These are phyloP conservation scores for Trichoderma sp. DNA, from an alignment of 2,329 filamentous ascomycete species.

Conservation along the genomic window DNA sequence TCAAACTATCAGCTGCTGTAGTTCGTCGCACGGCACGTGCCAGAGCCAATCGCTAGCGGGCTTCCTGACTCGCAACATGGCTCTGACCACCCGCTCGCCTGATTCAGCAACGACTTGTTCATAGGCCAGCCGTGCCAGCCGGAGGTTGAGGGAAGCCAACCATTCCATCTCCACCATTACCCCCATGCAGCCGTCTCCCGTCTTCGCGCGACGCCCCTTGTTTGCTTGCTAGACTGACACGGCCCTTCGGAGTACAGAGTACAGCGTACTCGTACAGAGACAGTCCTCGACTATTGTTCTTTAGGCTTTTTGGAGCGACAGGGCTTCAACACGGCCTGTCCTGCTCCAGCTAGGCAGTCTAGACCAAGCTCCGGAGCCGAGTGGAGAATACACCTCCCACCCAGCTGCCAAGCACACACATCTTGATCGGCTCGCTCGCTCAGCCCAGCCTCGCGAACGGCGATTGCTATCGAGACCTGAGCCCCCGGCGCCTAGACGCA, in stretches of 20 bases:
- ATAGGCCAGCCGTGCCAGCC: not conserved
- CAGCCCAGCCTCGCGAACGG: slow-evolving; percentile 1
- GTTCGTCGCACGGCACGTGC: not conserved
- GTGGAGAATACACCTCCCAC: slow-evolving; percentile 5
- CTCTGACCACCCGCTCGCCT: slow-evolving; percentile 3
- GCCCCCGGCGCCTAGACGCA: not conserved
- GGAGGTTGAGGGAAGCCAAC: not conserved
- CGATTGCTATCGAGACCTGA: not conserved
- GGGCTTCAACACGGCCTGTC: not conserved
- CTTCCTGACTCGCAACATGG: slow-evolving; percentile 12
- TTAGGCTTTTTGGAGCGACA: not conserved
- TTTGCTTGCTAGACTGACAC: not conserved
- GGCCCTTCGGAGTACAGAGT: slow-evolving; percentile 8
- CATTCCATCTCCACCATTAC: slow-evolving; percentile 18
- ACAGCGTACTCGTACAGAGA: not conserved
- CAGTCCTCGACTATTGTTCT: not conserved
- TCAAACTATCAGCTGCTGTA: not conserved
- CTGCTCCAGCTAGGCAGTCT: not conserved
- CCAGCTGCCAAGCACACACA: not conserved
- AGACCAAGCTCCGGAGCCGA: not conserved
- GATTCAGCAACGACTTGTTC: slow-evolving; percentile 11
- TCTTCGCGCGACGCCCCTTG: slow-evolving; percentile 15
- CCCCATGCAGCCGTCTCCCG: slow-evolving; percentile 14
- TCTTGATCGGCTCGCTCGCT: slow-evolving; percentile 6
- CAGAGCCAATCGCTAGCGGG: not conserved